Evolutionary conservation across 176 grass and related monocot genomes (phyloP), one percentile per base, ranked within the genome.

Genomic region (Triticum turgidum): DNA sequence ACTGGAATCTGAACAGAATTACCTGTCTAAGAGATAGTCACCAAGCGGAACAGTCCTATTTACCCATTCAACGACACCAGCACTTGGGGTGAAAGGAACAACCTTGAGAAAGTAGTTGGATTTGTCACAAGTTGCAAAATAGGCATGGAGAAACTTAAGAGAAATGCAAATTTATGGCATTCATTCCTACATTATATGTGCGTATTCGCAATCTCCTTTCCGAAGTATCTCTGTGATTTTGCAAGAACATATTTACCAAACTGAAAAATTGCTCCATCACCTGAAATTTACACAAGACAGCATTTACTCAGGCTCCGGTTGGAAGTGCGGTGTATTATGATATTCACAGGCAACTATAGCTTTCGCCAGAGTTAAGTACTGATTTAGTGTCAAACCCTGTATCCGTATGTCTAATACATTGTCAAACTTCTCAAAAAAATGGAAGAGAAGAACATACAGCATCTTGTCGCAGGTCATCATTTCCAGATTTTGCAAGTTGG

Each of bases 251-350:
- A 58, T 98, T 98, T 89, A 98, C 96, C 83, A 98, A 88, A 88
- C 90, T 87, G 65, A 98, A 98, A 89, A 98, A 98, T 88, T 98
- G 96, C 81, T 98, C 96, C 96, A 98, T 98, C 25, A 98, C 95
- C 95, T 98, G 86, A 98, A 62, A 83, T 54, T 69, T 64, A 79
- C 20, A 79, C 34, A 25, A 82, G 25, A 41, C 29, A 54, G 27
- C 11, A 5, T 58, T 74, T 80, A 18, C 33, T 71, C 34, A 76
- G 42, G 22, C 42, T 75, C 42, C 42, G 24, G n/a, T 6, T 49
- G 24, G 24, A 42, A 51, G 47, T 32, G 45, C 8, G 8, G 45
- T 52, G 25, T 76, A 52, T 76, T 54, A 76, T 20, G 45, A 76
- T 52, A 76, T 76, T 84, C 14, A 82, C 24, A 33, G 27, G 41